Percentiles rank a stretch among this genome's conserved stretches.
Evolutionary conservation across 2,329 filamentous ascomycete genomes (phyloP).

Genomic region (Colletotrichum sp.): DNA sequence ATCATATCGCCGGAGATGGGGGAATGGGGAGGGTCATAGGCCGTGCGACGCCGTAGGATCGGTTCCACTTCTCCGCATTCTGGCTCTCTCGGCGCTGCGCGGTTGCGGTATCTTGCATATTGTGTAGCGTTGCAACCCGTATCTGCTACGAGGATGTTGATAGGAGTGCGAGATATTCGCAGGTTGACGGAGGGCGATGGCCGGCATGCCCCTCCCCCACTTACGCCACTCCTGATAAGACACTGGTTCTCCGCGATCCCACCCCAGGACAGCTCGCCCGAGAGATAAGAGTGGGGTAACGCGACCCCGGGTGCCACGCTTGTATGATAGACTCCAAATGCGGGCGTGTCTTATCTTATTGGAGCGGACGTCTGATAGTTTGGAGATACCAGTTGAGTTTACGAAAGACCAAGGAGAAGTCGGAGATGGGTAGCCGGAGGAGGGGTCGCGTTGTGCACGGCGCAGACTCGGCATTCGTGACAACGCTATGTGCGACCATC

Average conservation of each 20-base stretch:
- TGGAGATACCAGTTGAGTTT: background rate
- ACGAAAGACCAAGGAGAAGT: background rate
- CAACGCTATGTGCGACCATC: background rate
- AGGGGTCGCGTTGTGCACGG: background rate
- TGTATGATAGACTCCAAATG: background rate
- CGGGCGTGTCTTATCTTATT: constrained; percentile 5
- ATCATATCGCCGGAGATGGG: constrained; percentile 5
- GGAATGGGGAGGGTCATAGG: constrained; percentile 10
- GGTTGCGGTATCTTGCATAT: background rate
- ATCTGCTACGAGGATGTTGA: background rate
- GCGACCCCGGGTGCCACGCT: background rate
- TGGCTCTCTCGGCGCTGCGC: background rate
- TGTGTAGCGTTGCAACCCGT: background rate
- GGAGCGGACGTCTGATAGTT: background rate
- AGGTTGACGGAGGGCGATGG: background rate
- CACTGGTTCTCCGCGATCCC: background rate
- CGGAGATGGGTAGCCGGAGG: background rate
- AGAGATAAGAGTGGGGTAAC: constrained; percentile 13
- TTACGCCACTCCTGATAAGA: constrained; percentile 1
- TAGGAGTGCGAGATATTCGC: background rate
- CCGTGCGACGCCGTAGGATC: background rate
- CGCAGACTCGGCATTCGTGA: background rate
- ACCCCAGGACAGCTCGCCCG: background rate
- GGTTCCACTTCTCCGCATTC: constrained; percentile 9
- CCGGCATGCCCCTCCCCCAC: constrained; percentile 5